These are phyloP conservation scores for Acer saccharum DNA, from an alignment of 345 rosid genomes.

Conservation along the genomic window DNA sequence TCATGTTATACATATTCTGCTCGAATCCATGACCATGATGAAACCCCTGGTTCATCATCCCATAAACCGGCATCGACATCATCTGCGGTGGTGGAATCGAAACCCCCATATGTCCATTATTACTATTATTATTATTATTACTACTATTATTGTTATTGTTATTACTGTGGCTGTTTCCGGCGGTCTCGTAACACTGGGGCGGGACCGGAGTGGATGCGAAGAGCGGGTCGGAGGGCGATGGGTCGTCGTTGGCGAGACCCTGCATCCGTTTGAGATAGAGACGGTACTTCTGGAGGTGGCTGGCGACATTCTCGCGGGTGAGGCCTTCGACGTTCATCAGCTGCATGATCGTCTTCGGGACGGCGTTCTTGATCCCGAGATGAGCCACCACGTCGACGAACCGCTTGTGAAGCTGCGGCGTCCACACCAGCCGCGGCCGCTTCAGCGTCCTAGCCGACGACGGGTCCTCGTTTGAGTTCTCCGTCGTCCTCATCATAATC, in stretches of 20 bases:
- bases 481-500: conserved; percentile 26
- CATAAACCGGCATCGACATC: conserved; percentile 65
- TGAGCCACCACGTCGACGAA: conserved; percentile 93
- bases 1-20: conserved; percentile 39
- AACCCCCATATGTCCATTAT: conserved; percentile 45
- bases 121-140: not conserved
- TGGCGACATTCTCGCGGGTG: conserved; percentile 94
- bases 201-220: conserved; percentile 79
- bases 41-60: conserved; percentile 43
- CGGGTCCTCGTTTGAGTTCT: conserved; percentile 55
- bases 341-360: conserved; percentile 99
- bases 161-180: not conserved
- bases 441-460: conserved; percentile 65
- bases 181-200: conserved; percentile 60
- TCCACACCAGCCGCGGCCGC: conserved; percentile 91
- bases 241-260: conserved; percentile 60
- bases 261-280: conserved; percentile 92
- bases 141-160: not conserved
- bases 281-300: conserved; percentile 91
- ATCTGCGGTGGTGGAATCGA: conserved; percentile 48
- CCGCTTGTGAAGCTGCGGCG: conserved; percentile 95
- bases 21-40: conserved; percentile 40
- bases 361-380: conserved; percentile 89
- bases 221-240: conserved; percentile 71
- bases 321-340: conserved; percentile 96